These are phyloP conservation scores for Phytopythium litorale DNA, from an alignment of 352 stramenopile species.

Conservation along the genomic window DNA sequence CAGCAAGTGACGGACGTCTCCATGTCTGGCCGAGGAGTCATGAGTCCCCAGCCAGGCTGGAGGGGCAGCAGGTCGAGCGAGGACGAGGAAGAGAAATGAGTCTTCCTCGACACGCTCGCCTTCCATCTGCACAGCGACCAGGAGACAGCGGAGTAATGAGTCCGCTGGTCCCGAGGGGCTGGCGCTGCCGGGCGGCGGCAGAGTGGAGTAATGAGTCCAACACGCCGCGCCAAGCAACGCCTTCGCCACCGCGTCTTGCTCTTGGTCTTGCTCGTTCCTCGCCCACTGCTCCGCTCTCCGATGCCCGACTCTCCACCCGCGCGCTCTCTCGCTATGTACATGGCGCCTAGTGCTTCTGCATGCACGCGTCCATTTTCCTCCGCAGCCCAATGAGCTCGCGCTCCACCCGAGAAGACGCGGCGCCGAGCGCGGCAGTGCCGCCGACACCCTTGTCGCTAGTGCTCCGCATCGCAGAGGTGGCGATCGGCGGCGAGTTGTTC, in stretches of 20 bases:
- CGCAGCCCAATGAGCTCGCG: slow-evolving; percentile 50
- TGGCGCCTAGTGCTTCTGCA: slow-evolving; percentile 13
- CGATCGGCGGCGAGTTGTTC: slow-evolving; percentile 14
- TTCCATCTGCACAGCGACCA: not conserved
- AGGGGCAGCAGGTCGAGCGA: not conserved
- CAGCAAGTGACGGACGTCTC: not conserved
- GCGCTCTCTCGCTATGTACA: not conserved
- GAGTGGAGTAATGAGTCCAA: slow-evolving; percentile 2
- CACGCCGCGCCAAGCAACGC: not conserved
- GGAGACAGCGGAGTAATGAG: not conserved
- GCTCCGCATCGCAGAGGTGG: not conserved
- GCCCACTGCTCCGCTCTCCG: not conserved
- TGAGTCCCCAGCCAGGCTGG: not conserved
- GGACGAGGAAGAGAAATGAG: slow-evolving; percentile 1
- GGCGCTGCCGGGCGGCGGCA: not conserved
- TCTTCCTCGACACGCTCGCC: not conserved
- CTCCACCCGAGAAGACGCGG: slow-evolving; percentile 34
- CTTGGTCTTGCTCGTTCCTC: not conserved
- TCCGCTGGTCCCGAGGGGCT: not conserved
- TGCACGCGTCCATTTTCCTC: slow-evolving; percentile 58
- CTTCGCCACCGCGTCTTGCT: not conserved
- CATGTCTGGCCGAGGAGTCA: not conserved
- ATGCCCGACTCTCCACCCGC: not conserved
- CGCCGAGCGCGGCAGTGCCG: slow-evolving; percentile 9
- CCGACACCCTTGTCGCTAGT: not conserved